Percentiles rank a stretch among this genome's conserved stretches.
Conservation (phyloP, 129 eudicot species). For the Flaveria bidentis region DNA sequence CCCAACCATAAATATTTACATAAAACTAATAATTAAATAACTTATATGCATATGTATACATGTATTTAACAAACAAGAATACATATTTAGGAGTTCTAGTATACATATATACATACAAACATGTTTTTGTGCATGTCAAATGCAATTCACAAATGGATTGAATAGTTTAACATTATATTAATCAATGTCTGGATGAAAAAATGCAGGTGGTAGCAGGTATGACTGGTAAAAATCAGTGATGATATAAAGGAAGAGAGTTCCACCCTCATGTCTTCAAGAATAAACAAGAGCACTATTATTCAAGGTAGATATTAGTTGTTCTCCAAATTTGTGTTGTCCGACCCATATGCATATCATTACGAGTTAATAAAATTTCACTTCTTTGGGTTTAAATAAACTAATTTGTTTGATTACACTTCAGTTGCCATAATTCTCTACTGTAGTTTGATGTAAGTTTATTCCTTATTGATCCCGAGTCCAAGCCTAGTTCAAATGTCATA, state of each 20-base stretch:
- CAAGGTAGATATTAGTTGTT: constrained; percentile 31
- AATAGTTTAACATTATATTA: background rate
- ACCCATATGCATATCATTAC: background rate
- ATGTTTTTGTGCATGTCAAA: constrained; percentile 5
- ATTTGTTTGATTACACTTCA: background rate
- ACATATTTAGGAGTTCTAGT: background rate
- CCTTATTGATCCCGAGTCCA: background rate
- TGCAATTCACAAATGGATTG: background rate
- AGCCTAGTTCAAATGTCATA: background rate
- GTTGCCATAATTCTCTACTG: background rate
- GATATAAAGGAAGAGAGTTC: constrained; percentile 20
- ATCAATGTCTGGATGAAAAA: constrained; percentile 5
- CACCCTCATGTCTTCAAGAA: constrained; percentile 21
- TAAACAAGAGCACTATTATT: constrained; percentile 16
- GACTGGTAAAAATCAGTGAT: constrained; percentile 55
- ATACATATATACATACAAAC: background rate
- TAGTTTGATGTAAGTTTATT: background rate
- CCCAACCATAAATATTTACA: too few species aligned
- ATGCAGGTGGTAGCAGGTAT: constrained; percentile 67
- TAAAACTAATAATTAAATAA: too few species aligned
- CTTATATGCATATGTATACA: background rate
- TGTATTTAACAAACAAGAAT: background rate
- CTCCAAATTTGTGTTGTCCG: constrained; percentile 17
- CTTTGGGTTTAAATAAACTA: background rate
- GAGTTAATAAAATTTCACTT: constrained; percentile 23